Evolutionary conservation across 495 filamentous ascomycete species (phyloP), one percentile per base, ranked within the genome.

Genomic region (Penicillium tannophilum): DNA sequence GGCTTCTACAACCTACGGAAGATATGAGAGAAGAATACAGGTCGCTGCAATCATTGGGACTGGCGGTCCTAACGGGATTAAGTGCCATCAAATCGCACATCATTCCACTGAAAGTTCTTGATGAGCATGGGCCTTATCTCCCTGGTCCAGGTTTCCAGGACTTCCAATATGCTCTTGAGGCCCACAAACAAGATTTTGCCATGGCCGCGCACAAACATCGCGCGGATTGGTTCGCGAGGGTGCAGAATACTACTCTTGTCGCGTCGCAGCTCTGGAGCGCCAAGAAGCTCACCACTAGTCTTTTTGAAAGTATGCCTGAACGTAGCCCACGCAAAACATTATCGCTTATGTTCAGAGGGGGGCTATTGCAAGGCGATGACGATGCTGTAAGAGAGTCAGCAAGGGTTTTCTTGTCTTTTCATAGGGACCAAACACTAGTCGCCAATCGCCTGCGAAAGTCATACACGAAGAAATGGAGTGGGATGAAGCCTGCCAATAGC

Each of bases 391-490:
- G 14, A 44, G 4, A 10, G 16, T 43, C 36, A 17, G 35, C 14
- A 41, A 11, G 14, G 1, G 39, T 41, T 41, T 12, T 16, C 6
- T 6, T 17, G 14, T 41, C 39, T 41, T 41, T 17, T n/a, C 16
- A 41, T 41, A n/a, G 4, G 39, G 7, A 14, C 14, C 14, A 41
- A 41, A 9, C 1, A 0, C 16, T 17, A 36, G 43, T 54, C 26
- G 23, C 35, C 19, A 30, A 26, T 17, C 16, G n/a, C n/a, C 41
- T 56, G 47, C 51, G 52, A 1, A 33, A n/a, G n/a, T 6, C 47
- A 33, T 69, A 66, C 44, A 36, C 46, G 24, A 23, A 28, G 2
- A 53, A 24, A 45, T 60, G 59, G 59, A 56, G 35, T 31, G 59
- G 48, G 10, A 9, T 31, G 11, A 53, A 42, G 14, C 44, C 47